A percentile compares a stretch with the other conserved stretches of the same genome.
phyloP scores from a whole-genome alignment of 2,329 filamentous ascomycete genomes.

The Cordyceps pruinosa region DNA sequence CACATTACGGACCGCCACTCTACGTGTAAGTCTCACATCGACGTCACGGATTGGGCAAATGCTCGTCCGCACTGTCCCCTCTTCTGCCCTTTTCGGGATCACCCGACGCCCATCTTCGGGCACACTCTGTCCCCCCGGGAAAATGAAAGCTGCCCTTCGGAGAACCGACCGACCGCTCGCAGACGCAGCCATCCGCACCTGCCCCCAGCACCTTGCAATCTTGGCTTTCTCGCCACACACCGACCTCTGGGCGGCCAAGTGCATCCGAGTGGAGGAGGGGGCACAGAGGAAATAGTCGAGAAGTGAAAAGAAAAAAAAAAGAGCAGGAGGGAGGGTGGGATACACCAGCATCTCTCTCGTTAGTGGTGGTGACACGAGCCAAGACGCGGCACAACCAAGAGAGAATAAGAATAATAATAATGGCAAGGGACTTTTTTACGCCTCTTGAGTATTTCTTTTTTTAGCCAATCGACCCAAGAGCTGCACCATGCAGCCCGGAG shows the following conservation, averaged over 20 bases:
- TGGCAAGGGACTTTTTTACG: not conserved
- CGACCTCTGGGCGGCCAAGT: constrained; percentile 4
- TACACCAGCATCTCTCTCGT: constrained; percentile 3
- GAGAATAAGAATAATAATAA: not conserved
- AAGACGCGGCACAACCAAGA: not conserved
- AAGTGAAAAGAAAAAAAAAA: not conserved
- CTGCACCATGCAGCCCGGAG: not conserved
- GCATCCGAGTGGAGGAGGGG: not conserved
- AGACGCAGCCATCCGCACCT: not conserved
- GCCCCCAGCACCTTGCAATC: not conserved
- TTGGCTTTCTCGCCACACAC: not conserved
- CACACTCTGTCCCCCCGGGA: too few relatives aligned
- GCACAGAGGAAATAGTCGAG: not conserved
- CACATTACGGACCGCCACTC: too few relatives aligned
- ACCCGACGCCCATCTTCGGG: too few relatives aligned
- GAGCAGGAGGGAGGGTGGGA: not conserved
- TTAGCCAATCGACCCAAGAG: not conserved
- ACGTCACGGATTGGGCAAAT: too few relatives aligned
- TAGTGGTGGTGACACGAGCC: constrained; percentile 4
- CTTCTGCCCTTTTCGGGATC: not conserved
- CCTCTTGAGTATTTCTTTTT: not conserved
- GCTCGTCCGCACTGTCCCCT: not conserved
- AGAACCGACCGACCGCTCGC: too few relatives aligned
- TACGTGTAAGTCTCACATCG: too few relatives aligned
- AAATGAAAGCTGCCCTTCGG: too few relatives aligned